These are phyloP conservation scores for Mortierella sp. DNA, from an alignment of 371 early-diverging fungal species.

Conservation along the genomic window DNA sequence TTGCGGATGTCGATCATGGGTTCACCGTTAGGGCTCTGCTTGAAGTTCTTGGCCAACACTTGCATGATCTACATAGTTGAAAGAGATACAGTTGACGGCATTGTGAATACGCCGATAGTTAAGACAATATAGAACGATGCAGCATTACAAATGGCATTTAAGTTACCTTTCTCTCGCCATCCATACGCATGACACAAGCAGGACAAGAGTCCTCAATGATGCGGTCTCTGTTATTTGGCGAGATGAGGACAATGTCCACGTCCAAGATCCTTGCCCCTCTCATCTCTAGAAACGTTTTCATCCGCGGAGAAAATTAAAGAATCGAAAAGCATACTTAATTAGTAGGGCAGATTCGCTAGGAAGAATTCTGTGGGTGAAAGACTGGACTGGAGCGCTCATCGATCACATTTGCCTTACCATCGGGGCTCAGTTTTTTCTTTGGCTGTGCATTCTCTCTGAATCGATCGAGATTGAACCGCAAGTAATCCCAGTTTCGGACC, in stretches of 20 bases:
- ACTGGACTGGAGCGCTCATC: background rate
- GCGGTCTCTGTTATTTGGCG: conserved; percentile 50
- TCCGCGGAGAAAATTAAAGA: background rate
- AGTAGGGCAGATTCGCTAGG: background rate
- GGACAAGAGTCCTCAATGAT: conserved; percentile 54
- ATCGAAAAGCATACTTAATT: background rate
- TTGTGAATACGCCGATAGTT: background rate
- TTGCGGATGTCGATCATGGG: conserved; percentile 55
- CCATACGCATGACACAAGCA: conserved; percentile 59
- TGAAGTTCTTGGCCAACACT: conserved; percentile 56
- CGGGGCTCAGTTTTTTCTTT: conserved; percentile 52
- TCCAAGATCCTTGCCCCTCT: conserved; percentile 51
- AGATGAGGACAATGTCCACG: conserved; percentile 50
- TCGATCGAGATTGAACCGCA: conserved; percentile 43
- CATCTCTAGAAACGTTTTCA: conserved; percentile 27
- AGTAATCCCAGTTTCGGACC: conserved; percentile 51
- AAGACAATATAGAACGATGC: background rate
- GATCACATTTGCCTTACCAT: conserved; percentile 26
- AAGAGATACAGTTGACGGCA: background rate
- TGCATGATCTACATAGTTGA: conserved; percentile 46
- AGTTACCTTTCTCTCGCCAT: background rate
- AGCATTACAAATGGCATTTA: background rate
- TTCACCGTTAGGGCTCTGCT: conserved; percentile 48
- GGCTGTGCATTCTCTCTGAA: conserved; percentile 55
- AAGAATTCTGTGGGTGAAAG: background rate